Evolutionary conservation across 2,329 filamentous ascomycete species (phyloP).

Genomic region (Diaporthe vaccinii): DNA sequence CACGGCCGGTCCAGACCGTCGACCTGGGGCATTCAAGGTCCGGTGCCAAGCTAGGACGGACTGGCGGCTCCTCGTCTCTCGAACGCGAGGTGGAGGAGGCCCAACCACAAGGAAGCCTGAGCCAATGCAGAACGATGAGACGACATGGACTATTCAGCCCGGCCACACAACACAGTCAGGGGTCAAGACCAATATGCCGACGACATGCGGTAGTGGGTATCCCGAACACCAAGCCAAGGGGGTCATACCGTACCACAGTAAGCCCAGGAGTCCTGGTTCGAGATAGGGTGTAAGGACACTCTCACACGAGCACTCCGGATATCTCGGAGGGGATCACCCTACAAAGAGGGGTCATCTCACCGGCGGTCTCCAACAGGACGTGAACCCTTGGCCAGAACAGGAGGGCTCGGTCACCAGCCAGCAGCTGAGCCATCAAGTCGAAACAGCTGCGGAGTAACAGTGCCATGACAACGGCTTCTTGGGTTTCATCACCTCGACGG

Average conservation of each 20-base stretch:
- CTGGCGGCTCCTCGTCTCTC: not conserved
- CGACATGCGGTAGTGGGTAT: not conserved
- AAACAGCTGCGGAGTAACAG: slow-evolving; percentile 23
- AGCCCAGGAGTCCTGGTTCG: not conserved
- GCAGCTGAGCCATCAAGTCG: not conserved
- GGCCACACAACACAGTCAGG: not conserved
- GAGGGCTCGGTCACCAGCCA: not conserved
- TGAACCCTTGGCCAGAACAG: not conserved
- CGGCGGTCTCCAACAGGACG: not conserved
- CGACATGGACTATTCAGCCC: not conserved
- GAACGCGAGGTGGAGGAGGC: not conserved
- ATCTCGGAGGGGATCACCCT: slow-evolving; percentile 5
- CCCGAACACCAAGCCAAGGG: not conserved
- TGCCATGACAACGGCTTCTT: slow-evolving; percentile 2
- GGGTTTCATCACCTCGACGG: slow-evolving; percentile 18
- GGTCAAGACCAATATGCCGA: not conserved
- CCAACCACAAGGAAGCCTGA: slow-evolving; percentile 4
- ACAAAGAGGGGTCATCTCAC: slow-evolving; percentile 8
- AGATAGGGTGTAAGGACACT: not conserved
- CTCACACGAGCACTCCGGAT: slow-evolving; percentile 3
- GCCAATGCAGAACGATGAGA: not conserved
- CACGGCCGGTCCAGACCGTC: not conserved
- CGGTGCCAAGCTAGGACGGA: not conserved
- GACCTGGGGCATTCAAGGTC: slow-evolving; percentile 9
- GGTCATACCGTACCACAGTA: not conserved